Conservation (phyloP, 331 rosid species). For the Acacia pycnantha region DNA sequence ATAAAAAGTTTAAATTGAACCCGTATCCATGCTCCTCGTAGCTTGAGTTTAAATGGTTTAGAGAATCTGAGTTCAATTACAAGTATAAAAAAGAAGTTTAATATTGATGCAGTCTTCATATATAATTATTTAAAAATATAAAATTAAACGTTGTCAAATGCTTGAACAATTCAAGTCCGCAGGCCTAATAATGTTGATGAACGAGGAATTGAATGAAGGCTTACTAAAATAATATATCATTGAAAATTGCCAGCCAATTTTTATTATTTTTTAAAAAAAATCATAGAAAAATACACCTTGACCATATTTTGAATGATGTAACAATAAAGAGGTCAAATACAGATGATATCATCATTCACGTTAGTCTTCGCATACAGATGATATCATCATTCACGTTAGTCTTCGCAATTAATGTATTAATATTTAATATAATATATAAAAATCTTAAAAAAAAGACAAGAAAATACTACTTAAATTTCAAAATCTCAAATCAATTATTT, state of each 20-base stretch:
- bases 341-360: neutral
- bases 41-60: no score
- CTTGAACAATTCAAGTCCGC: neutral
- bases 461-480: accelerated
- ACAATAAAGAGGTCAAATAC: neutral
- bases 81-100: no score
- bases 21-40: no score
- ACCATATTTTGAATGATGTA: neutral
- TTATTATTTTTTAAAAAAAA: neutral
- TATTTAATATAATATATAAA: no score
- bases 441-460: accelerated
- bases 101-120: neutral
- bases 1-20: neutral
- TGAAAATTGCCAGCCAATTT: neutral
- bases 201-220: neutral
- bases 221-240: neutral
- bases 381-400: neutral
- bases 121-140: no score
- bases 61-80: no score
- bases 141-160: neutral
- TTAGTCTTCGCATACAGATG: neutral
- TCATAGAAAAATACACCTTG: neutral
- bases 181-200: neutral
- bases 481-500: no score
- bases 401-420: neutral